These are phyloP conservation scores for Lachancea cidri DNA, from an alignment of 805 yeast species.

Conservation along the genomic window DNA sequence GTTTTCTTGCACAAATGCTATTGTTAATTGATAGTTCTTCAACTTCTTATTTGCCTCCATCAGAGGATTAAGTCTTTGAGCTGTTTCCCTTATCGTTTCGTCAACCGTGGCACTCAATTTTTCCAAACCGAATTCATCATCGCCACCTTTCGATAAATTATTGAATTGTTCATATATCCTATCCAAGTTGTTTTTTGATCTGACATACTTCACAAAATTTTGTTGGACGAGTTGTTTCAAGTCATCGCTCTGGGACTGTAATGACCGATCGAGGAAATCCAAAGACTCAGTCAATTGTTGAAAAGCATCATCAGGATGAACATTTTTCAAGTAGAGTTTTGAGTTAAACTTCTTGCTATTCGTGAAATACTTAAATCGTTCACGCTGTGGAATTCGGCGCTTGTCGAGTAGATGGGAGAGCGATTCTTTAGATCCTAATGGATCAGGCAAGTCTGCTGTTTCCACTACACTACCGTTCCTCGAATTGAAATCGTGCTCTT, in stretches of 20 bases:
- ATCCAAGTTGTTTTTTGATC: conserved; percentile 59
- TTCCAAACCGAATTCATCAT: conserved; percentile 34
- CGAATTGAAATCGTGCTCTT: conserved; percentile 20
- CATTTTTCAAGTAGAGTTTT: conserved; percentile 46
- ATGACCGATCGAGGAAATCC: conserved; percentile 43
- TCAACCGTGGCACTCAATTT: conserved; percentile 38
- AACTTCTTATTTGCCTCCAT: conserved; percentile 46
- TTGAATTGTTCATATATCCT: conserved; percentile 50
- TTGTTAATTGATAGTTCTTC: conserved; percentile 43
- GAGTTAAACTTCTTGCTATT: conserved; percentile 58
- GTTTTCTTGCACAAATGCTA: conserved; percentile 48
- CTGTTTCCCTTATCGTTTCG: conserved; percentile 48
- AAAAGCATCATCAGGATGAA: conserved; percentile 52
- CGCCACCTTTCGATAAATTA: conserved; percentile 22
- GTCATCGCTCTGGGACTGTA: conserved; percentile 45
- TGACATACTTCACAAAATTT: conserved; percentile 61
- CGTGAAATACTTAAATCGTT: conserved; percentile 44
- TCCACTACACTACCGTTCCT: conserved; percentile 11
- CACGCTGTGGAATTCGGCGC: conserved; percentile 35
- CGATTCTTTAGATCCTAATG: conserved; percentile 6
- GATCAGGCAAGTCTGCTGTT: conserved; percentile 10
- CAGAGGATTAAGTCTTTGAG: conserved; percentile 55
- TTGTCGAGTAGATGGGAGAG: conserved; percentile 34
- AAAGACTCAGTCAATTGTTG: conserved; percentile 45
- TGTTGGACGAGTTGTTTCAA: conserved; percentile 48